Percentiles rank a stretch among this genome's conserved stretches.
Evolutionary conservation across 208 protist species (phyloP).

Genomic region (Eutreptiella sp.): DNA sequence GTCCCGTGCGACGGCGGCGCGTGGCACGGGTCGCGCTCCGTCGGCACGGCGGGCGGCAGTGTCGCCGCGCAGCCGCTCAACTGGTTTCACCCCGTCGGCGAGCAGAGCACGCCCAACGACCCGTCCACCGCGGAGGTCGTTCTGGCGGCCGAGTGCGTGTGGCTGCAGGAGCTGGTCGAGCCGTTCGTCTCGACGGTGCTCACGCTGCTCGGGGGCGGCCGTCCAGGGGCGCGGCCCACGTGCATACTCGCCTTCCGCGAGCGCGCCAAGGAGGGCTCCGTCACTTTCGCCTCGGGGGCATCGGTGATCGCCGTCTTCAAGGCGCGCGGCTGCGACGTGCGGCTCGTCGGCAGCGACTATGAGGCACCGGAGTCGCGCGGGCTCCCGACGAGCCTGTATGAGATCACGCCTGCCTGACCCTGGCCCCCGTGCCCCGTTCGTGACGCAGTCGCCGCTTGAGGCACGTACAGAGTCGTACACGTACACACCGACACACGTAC

Average conservation of each 20-base stretch:
- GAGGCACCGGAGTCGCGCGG: too few species aligned
- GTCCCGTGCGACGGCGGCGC: neutral
- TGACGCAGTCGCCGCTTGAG: too few species aligned
- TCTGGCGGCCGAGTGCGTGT: constrained; percentile 26
- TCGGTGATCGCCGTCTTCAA: neutral
- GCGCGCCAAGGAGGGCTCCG: constrained; percentile 5
- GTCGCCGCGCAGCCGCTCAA: constrained; percentile 10
- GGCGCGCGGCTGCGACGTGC: neutral
- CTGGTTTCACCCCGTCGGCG: constrained; percentile 3
- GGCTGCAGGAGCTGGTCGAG: constrained; percentile 27
- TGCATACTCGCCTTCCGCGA: neutral
- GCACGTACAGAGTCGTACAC: too few species aligned
- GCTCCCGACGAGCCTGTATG: too few species aligned
- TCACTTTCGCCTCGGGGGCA: constrained; percentile 6
- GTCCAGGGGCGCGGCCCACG: too few species aligned
- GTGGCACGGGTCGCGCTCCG: neutral
- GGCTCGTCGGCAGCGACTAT: too few species aligned
- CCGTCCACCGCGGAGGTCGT: constrained; percentile 2
- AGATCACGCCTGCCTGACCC: too few species aligned
- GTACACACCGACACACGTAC: too few species aligned
- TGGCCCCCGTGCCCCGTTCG: too few species aligned
- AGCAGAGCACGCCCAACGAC: neutral
- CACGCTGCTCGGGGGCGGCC: neutral
- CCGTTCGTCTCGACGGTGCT: constrained; percentile 22
- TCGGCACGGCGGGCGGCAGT: neutral